phyloP scores from a whole-genome alignment of 768 basidiomycete genomes.

The Trametopsis cervina region DNA sequence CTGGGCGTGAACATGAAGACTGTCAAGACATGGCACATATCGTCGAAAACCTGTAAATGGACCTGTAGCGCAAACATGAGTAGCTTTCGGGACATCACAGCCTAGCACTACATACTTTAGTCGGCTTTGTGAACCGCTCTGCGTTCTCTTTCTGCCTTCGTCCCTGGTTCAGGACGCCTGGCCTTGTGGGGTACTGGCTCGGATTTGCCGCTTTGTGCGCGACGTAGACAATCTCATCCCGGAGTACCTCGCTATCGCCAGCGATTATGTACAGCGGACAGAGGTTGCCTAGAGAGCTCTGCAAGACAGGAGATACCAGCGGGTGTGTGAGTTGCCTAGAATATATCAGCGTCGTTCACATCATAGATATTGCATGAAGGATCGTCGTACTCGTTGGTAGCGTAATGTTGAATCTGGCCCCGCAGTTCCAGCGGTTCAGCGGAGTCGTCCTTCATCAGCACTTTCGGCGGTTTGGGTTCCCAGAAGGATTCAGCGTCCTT shows the following conservation, averaged over 20 bases:
- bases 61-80: constrained; percentile 45
- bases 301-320: constrained; percentile 64
- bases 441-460: constrained; percentile 42
- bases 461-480: constrained; percentile 52
- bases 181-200: constrained; percentile 49
- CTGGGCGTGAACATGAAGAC: constrained; percentile 61
- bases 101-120: constrained; percentile 30
- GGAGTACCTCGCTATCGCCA: constrained; percentile 66
- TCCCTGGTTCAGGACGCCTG: constrained; percentile 40
- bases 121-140: constrained; percentile 43
- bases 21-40: constrained; percentile 73
- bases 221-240: constrained; percentile 73
- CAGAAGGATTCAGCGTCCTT: constrained; percentile 26
- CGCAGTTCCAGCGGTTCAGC: constrained; percentile 40
- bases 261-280: constrained; percentile 69
- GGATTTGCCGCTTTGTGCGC: constrained; percentile 81
- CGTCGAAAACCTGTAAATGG: constrained; percentile 72
- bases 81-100: neutral
- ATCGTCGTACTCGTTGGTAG: constrained; percentile 54
- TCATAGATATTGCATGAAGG: neutral
- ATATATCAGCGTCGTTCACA: neutral
- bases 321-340: constrained; percentile 56
- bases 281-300: constrained; percentile 68
- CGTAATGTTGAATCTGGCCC: constrained; percentile 74
- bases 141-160: constrained; percentile 45